phyloP scores from a whole-genome alignment of 2,329 filamentous ascomycete genomes.

The Botryotinia narcissicola region DNA sequence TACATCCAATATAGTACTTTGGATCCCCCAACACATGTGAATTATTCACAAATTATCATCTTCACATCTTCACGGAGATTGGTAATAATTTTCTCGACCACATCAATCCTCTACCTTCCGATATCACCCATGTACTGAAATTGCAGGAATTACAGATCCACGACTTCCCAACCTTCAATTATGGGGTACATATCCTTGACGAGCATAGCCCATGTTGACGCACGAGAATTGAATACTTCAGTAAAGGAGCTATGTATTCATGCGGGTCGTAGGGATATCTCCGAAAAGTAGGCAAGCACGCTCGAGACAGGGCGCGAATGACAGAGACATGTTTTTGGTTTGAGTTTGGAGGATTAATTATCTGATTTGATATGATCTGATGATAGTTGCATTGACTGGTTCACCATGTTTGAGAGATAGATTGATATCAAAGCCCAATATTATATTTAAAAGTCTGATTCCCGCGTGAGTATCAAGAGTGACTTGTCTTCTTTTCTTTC shows the following conservation, averaged over 20 bases:
- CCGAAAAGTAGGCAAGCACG: conserved; percentile 5
- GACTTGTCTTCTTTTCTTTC: not conserved
- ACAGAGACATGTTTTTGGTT: not conserved
- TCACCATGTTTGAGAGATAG: not conserved
- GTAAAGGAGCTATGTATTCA: not conserved
- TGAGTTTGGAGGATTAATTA: not conserved
- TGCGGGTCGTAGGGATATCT: not conserved
- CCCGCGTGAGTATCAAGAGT: not conserved
- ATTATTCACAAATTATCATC: not conserved
- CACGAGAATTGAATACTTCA: conserved; percentile 2
- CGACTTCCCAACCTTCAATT: not conserved
- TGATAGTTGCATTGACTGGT: not conserved
- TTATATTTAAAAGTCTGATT: not conserved
- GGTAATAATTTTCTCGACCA: not conserved
- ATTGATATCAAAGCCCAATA: conserved; percentile 1
- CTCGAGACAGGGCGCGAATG: not conserved
- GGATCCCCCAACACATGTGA: not conserved
- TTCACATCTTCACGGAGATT: conserved; percentile 1
- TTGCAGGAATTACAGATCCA: not conserved
- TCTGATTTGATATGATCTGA: not conserved
- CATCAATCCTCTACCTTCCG: not conserved
- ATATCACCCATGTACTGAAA: conserved; percentile 1
- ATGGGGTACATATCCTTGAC: conserved; percentile 9
- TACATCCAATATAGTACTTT: not conserved
- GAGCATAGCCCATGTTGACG: not conserved